Evolutionary conservation across 345 rosid species (phyloP), one percentile per base, ranked within the genome.

Genomic region (Passiflora organensis): DNA sequence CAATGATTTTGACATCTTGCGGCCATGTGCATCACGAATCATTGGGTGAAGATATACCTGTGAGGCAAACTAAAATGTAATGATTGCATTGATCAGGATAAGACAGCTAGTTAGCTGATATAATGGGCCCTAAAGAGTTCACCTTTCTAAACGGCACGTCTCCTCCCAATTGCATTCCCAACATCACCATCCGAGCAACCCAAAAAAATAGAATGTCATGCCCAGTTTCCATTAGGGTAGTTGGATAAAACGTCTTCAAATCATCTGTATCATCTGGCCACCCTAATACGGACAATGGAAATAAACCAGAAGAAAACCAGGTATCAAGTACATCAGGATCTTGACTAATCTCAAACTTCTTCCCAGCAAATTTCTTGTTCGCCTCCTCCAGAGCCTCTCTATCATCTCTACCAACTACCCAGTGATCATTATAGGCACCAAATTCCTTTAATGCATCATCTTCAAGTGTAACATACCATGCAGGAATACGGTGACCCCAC

Each of bases 111-210:
- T 50, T 18, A 48, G 50, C 16, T 48, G 44, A 15, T 5, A 42
- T 13, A 9, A 36, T 11, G 42, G 20, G 20, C 21, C 11, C 41
- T 13, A 17, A 37, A 43, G 17, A 20, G 17, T 72, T 56, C 55
- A 89, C 96, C 91, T 84, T 83, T 43, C 79, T 77, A 56, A 93
- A 93, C 24, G 99, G 97, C 53, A 89, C 89, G 49, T 89, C 94
- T 49, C 95, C 91, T 62, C 96, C 87, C 59, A 93, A 68, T 68
- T 74, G 76, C 48, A 84, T 84, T 59, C 99, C 91, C 67, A 82
- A 55, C 97, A 89, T 86, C 62, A 89, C 97, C 99, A 89, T 93
- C 34, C 97, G 85, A 64, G 96, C 99, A 73, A 93, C 97, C 97
- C 99, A 93, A 56, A 93, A 93, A 57, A 89, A 93, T 44, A 89